Percentiles rank a stretch among this genome's conserved stretches.
These are phyloP conservation scores for Fusarium sp. DNA, from an alignment of 2,329 filamentous ascomycete species.

Conservation along the genomic window DNA sequence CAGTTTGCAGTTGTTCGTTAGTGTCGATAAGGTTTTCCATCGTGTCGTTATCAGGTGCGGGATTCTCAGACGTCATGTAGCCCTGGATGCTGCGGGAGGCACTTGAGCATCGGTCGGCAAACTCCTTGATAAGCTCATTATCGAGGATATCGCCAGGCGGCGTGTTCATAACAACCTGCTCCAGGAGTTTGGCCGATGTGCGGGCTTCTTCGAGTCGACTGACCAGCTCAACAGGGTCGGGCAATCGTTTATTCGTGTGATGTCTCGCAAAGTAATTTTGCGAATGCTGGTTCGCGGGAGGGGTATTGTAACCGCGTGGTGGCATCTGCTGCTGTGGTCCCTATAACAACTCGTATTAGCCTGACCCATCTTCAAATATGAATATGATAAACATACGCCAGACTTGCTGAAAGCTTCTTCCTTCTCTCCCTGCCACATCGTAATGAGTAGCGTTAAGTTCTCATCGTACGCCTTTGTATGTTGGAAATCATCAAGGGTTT, in stretches of 20 bases:
- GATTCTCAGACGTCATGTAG: conserved; percentile 85
- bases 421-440: conserved; percentile 94
- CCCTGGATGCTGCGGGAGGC: conserved; percentile 85
- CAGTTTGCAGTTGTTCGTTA: conserved; percentile 88
- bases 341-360: conserved; percentile 42
- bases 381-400: conserved; percentile 58
- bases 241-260: conserved; percentile 65
- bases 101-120: conserved; percentile 85
- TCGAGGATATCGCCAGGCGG: conserved; percentile 78
- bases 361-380: background rate
- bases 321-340: conserved; percentile 33
- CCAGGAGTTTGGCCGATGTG: conserved; percentile 91
- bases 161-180: conserved; percentile 90
- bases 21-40: conserved; percentile 94
- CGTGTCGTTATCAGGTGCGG: conserved; percentile 90
- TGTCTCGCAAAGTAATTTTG: conserved; percentile 71
- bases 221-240: conserved; percentile 80
- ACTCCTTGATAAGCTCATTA: conserved; percentile 94
- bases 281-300: conserved; percentile 54
- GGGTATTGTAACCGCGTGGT: conserved; percentile 20
- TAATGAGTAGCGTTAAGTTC: conserved; percentile 76
- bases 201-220: conserved; percentile 89
- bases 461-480: conserved; percentile 79
- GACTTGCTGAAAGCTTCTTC: conserved; percentile 68
- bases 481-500: conserved; percentile 86